These are phyloP conservation scores for Talaromyces ruber DNA, from an alignment of 495 filamentous ascomycete species.

Conservation along the genomic window DNA sequence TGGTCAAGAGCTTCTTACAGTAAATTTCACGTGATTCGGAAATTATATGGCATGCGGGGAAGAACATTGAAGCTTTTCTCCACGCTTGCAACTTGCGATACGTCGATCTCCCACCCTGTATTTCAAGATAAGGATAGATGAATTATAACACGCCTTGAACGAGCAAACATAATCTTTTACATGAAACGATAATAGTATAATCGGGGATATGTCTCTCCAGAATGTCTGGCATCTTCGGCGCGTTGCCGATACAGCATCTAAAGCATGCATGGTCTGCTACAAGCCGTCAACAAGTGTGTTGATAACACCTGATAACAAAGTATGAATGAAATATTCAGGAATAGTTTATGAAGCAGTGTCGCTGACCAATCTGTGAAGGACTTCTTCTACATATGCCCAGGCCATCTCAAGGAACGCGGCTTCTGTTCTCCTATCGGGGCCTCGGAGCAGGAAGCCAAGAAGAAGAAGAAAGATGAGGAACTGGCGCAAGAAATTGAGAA, in stretches of 20 bases:
- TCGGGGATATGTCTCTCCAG: slow-evolving; percentile 45
- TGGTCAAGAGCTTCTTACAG: neutral
- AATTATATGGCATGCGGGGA: neutral
- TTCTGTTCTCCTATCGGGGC: slow-evolving; percentile 78
- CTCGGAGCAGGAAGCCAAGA: slow-evolving; percentile 61
- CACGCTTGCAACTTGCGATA: neutral
- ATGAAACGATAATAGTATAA: neutral
- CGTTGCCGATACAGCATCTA: slow-evolving; percentile 75
- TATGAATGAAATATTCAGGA: slow-evolving; percentile 22
- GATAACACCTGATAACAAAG: slow-evolving; percentile 86
- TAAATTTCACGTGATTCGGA: neutral
- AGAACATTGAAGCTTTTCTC: neutral
- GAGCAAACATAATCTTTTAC: neutral
- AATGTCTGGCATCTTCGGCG: slow-evolving; percentile 84
- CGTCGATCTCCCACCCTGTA: neutral
- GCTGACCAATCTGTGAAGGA: slow-evolving; percentile 38
- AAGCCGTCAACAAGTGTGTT: slow-evolving; percentile 81
- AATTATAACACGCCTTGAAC: too few species aligned
- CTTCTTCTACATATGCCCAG: slow-evolving; percentile 85
- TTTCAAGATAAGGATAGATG: too few species aligned
- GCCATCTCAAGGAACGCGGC: slow-evolving; percentile 74
- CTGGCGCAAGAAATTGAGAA: slow-evolving; percentile 66
- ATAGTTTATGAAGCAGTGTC: neutral
- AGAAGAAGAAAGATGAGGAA: slow-evolving; percentile 54
- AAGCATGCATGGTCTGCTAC: slow-evolving; percentile 84